Evolutionary conservation across 805 yeast species (phyloP), one percentile per base, ranked within the genome.

Genomic region (Lipomyces yamadae): DNA sequence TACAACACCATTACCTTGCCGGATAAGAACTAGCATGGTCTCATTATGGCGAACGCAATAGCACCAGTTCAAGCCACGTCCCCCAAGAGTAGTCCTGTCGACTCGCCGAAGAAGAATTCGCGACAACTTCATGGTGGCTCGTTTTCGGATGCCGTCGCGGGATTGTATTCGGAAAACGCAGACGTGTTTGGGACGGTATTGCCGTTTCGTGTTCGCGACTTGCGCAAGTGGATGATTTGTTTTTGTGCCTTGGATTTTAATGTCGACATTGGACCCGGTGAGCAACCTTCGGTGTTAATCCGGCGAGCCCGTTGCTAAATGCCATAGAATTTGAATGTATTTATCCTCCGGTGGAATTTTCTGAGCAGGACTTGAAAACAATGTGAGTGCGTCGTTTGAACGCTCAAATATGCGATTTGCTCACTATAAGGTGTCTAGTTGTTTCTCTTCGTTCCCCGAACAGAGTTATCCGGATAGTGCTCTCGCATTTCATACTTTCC

Each of bases 401-500:
- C 1, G 2, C 18, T 2, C 10, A 37, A 52, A 39, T 10, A 37
- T 24, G 24, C 11, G 6, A 5, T 3, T n/a, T 13, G 58, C 54
- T 42, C n/a, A 4, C 29, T 30, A 32, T 24, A 24, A 24, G 6
- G n/a, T 5, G 15, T 30, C 24, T 33, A 64, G 70, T 11, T 68
- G 70, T 55, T 68, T 68, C 34, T 67, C 70, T 13, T 64, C 69
- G 32, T 68, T 68, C 50, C 71, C 71, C 13, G 71, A 68, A 52
- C 71, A 63, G n/a, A 61, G 71, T 42, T 66, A 68, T 34, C 53
- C 65, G n/a, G 71, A 59, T 32, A 45, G 33, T 11, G 54, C 59
- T 13, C 68, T 63, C 15, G 53, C 67, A 2, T 68, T 68, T 45
- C 71, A 68, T 30, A 57, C 67, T 1, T 68, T 68, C 52, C 63